Percentiles rank a stretch among this genome's conserved stretches.
These are phyloP conservation scores for Cercospora beticola DNA, from an alignment of 2,329 filamentous ascomycete genomes.

Conservation along the genomic window DNA sequence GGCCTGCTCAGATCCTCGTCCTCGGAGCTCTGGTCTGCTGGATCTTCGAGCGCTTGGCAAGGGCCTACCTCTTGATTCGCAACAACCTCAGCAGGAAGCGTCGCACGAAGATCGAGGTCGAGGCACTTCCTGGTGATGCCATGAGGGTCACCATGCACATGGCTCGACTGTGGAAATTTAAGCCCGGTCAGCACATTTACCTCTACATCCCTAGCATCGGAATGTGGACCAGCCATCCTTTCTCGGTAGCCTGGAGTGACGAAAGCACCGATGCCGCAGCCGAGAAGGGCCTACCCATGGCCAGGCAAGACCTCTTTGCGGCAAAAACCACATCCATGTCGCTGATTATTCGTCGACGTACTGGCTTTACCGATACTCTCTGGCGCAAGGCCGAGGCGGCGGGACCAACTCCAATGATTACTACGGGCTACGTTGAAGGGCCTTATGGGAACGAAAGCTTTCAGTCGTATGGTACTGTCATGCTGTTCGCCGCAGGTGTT, in stretches of 20 bases:
- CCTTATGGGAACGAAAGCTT: slow-evolving; percentile 81
- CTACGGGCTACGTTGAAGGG: slow-evolving; percentile 79
- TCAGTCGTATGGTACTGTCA: slow-evolving; percentile 85
- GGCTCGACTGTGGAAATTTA: slow-evolving; percentile 73
- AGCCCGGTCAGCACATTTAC: slow-evolving; percentile 75
- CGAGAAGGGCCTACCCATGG: slow-evolving; percentile 51
- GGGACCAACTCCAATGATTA: slow-evolving; percentile 56
- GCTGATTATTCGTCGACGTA: slow-evolving; percentile 83
- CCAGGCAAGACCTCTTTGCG: slow-evolving; percentile 53
- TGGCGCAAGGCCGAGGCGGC: slow-evolving; percentile 65
- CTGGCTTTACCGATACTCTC: slow-evolving; percentile 81
- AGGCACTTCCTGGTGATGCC: slow-evolving; percentile 74
- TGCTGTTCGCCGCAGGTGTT: slow-evolving; percentile 88
- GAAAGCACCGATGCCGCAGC: slow-evolving; percentile 49
- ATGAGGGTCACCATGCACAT: slow-evolving; percentile 71
- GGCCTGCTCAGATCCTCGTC: slow-evolving; percentile 61
- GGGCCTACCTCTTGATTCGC: slow-evolving; percentile 61
- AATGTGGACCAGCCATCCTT: slow-evolving; percentile 74
- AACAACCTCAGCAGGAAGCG: slow-evolving; percentile 64
- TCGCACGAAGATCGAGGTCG: slow-evolving; percentile 67
- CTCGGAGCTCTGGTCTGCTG: slow-evolving; percentile 66
- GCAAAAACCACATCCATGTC: slow-evolving; percentile 61
- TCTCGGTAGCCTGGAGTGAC: slow-evolving; percentile 76
- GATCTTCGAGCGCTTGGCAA: slow-evolving; percentile 61
- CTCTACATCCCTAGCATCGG: slow-evolving; percentile 73